These are phyloP conservation scores for Aspergillus leporis DNA, from an alignment of 495 filamentous ascomycete genomes.

Conservation along the genomic window DNA sequence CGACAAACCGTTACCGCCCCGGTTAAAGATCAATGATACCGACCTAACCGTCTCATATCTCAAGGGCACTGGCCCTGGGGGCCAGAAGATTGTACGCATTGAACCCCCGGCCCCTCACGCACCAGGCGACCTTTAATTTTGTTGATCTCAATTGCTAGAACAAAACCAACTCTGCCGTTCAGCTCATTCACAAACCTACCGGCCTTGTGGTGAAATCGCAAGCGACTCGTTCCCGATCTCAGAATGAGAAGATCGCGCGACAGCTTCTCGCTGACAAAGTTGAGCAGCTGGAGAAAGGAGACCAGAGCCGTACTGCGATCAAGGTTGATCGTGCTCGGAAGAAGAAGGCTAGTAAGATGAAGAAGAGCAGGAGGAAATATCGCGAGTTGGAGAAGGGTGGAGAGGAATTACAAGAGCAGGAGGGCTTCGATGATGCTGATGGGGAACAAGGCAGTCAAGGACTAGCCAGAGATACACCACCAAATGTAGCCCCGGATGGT, in stretches of 20 bases:
- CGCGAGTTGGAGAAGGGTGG: constrained; percentile 46
- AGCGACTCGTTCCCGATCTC: constrained; percentile 79
- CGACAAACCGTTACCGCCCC: constrained; percentile 68
- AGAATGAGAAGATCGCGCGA: constrained; percentile 88
- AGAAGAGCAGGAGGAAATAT: constrained; percentile 71
- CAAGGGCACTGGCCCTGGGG: constrained; percentile 89
- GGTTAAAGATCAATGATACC: constrained; percentile 69
- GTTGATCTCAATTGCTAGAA: constrained; percentile 57
- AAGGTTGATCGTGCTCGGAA: constrained; percentile 55
- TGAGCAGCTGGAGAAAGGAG: constrained; percentile 65
- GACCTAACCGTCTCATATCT: constrained; percentile 85
- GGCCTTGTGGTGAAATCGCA: constrained; percentile 91
- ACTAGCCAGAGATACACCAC: constrained; percentile 3
- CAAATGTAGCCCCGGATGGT: not conserved
- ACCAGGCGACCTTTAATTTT: not conserved
- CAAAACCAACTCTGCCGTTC: constrained; percentile 95
- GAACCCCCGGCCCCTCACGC: not conserved
- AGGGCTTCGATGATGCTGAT: constrained; percentile 41
- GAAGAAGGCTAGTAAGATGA: constrained; percentile 65
- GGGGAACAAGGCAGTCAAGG: constrained; percentile 32
- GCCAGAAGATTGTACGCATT: constrained; percentile 78
- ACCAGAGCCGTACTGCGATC: constrained; percentile 55
- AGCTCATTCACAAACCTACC: constrained; percentile 85
- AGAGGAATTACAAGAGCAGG: constrained; percentile 45
- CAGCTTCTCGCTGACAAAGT: constrained; percentile 73